Conservation (phyloP, 306 rosid species). For the Crotalaria pallida region DNA sequence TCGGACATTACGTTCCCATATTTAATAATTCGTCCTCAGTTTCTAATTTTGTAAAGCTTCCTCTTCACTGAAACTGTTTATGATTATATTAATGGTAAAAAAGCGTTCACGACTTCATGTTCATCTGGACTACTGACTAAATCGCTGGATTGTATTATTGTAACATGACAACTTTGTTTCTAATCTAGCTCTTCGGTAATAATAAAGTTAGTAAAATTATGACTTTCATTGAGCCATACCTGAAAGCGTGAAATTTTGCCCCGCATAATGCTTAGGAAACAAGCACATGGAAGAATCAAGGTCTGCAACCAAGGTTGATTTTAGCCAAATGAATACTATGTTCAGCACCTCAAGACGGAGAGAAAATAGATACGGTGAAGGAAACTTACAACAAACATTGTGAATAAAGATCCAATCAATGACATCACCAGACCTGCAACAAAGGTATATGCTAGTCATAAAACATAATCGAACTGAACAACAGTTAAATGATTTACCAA, state of each 20-base stretch:
- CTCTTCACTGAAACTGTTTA: neutral
- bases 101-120: neutral
- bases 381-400: slow-evolving; percentile 90
- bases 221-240: slow-evolving; percentile 36
- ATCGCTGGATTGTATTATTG: neutral
- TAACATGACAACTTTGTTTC: neutral
- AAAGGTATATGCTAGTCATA: slow-evolving; percentile 4
- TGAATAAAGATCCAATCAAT: slow-evolving; percentile 75
- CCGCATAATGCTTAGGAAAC: slow-evolving; percentile 64
- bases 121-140: neutral
- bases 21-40: neutral
- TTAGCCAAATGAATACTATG: neutral
- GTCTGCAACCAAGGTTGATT: slow-evolving; percentile 49
- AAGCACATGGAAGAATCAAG: slow-evolving; percentile 82
- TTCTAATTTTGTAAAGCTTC: neutral
- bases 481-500: neutral
- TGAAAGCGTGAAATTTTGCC: slow-evolving; percentile 48
- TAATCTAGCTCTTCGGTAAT: neutral
- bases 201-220: neutral
- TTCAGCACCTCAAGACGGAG: neutral
- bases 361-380: neutral
- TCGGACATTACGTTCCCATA: neutral
- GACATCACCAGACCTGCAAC: slow-evolving; percentile 85
- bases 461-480: neutral
- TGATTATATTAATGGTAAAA: neutral